A percentile compares a stretch with the other conserved stretches of the same genome.
phyloP scores from a whole-genome alignment of 2,329 filamentous ascomycete genomes.

The Fusarium sarcochroum region DNA sequence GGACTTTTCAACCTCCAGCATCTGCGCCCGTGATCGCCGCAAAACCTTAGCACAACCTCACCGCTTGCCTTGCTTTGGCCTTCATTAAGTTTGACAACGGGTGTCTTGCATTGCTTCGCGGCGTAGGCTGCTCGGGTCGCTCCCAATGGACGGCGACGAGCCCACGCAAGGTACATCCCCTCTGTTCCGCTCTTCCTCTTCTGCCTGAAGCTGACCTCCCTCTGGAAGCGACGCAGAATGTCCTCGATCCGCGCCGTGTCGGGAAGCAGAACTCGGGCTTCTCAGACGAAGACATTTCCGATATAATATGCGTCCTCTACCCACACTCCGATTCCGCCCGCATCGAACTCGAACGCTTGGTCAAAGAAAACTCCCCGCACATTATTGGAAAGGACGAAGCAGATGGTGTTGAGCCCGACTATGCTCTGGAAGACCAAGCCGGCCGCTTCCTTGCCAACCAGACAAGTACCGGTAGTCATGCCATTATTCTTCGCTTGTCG shows the following conservation, averaged over 20 bases:
- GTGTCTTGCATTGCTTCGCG: conserved; percentile 42
- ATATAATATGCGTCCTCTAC: conserved; percentile 90
- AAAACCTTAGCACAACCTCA: conserved; percentile 7
- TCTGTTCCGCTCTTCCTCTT: conserved; percentile 7
- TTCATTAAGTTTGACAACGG: conserved; percentile 25
- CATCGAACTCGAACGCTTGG: conserved; percentile 73
- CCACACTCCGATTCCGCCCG: conserved; percentile 82
- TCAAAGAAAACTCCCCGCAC: conserved; percentile 62
- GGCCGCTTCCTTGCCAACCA: conserved; percentile 61
- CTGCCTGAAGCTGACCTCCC: conserved; percentile 33
- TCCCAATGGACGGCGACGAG: conserved; percentile 62
- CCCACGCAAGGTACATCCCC: conserved; percentile 57
- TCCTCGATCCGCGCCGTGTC: conserved; percentile 83
- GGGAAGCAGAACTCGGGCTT: conserved; percentile 88
- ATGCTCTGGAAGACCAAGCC: conserved; percentile 65
- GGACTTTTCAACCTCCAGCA: conserved; percentile 20
- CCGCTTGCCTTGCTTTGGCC: conserved; percentile 14
- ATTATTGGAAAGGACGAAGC: conserved; percentile 65
- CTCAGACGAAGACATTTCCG: conserved; percentile 84
- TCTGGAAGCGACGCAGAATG: conserved; percentile 78
- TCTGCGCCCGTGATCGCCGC: conserved; percentile 34
- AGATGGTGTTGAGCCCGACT: conserved; percentile 66
- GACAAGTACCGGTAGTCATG: conserved; percentile 68
- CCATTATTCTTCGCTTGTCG: conserved; percentile 86
- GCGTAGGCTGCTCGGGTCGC: conserved; percentile 50